These are phyloP conservation scores for Sextonia rubra DNA, from an alignment of 164 flowering plant genomes.

Conservation along the genomic window DNA sequence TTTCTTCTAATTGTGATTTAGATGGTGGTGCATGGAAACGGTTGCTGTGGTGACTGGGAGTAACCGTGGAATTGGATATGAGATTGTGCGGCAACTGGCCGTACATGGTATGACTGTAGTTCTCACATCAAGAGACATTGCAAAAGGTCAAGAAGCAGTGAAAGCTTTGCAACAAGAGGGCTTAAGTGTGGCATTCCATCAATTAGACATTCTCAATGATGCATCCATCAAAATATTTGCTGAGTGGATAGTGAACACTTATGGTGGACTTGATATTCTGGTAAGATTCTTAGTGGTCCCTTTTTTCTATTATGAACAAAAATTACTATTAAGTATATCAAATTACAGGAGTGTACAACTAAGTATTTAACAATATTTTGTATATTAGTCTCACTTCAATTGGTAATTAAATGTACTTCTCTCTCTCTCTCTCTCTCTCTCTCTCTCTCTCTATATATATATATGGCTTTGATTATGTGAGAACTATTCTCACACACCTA, in stretches of 20 bases:
- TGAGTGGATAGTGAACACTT: conserved; percentile 52
- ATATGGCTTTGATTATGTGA: no score
- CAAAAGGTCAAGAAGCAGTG: conserved; percentile 56
- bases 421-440: no score
- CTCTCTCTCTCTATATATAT: no score
- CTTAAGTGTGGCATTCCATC: conserved; percentile 58
- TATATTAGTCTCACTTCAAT: no score
- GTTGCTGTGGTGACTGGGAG: conserved; percentile 92
- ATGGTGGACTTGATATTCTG: conserved; percentile 74
- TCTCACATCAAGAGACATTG: conserved; percentile 66
- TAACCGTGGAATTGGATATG: conserved; percentile 92
- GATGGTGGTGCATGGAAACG: conserved; percentile 89
- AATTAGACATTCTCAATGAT: conserved; percentile 59
- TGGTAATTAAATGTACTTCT: no score
- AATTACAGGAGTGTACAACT: no score
- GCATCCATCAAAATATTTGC: conserved; percentile 46
- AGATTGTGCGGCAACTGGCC: conserved; percentile 78
- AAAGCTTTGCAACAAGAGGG: conserved; percentile 65
- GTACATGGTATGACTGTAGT: conserved; percentile 65
- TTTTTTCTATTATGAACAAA: no score
- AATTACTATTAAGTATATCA: no score
- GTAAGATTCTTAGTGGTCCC: conserved; percentile 27
- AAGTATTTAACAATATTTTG: no score
- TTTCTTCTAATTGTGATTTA: conserved; percentile 13
- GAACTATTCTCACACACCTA: no score